Base-by-base conservation (phyloP, 108 stramenopile genomes). In the Cyclotella kingstonii region DNA sequence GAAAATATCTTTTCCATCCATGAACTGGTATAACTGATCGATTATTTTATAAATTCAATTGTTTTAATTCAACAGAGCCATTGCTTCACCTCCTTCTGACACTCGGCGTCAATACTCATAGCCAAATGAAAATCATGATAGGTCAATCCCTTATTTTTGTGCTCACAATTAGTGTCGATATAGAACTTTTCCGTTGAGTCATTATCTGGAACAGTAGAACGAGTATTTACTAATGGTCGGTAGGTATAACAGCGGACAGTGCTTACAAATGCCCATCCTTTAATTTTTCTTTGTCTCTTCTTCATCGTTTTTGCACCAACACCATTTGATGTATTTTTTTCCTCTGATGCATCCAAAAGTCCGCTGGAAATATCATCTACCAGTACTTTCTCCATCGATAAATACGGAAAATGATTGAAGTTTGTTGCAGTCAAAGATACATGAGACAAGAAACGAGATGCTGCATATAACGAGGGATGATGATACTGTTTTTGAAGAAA, bases 51-150 rank as follows among this genome's bases (percentile, higher is more conserved):
- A n/a, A n/a, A n/a, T n/a, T n/a, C n/a, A n/a, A n/a, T n/a, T n/a
- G n/a, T n/a, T n/a, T n/a, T 30, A 17, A 10, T 38, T 54, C 50
- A 43, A 50, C 55, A 72, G 35, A n/a, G n/a, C 22, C 22, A 36
- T 25, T 17, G 54, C 6, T 38, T 19, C 39, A 72, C 28, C 2
- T 63, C 61, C 34, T 68, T 61, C 6, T 66, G 44, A 19, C 27
- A 30, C 50, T 76, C 74, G 14, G 68, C 66, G 28, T 76, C 74
- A 53, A 76, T 58, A 52, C 55, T 63, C 74, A 76, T 68, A 27
- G 74, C 74, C 48, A 76, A 39, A 54, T 76, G 74, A 31, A 76
- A 76, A 59, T 76, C 74, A 47, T 76, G 74, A 51, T 68, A 76
- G 1, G 74, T 76, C 55, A 76, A 45, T 19, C 74, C 74, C 30